A percentile compares a stretch with the other conserved stretches of the same genome.
These are phyloP conservation scores for Agaricus subrufescens DNA, from an alignment of 768 basidiomycete species.

Conservation along the genomic window DNA sequence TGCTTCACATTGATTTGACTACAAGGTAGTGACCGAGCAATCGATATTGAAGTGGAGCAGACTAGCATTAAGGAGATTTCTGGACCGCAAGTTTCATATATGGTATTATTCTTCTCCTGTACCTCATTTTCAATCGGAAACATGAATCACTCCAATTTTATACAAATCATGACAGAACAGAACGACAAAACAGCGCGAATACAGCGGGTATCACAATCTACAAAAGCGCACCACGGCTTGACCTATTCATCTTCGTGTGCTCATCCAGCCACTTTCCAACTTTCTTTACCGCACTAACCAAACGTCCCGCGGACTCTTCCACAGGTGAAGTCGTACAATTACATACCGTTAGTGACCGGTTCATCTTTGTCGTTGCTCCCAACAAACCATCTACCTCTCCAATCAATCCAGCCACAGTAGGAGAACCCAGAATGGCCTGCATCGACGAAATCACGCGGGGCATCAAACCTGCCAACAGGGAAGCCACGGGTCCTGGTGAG, in stretches of 20 bases:
- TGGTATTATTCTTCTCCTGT: not conserved
- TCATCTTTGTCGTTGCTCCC: not conserved
- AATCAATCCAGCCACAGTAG: not conserved
- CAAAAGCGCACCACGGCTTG: not conserved
- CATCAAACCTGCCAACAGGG: not conserved
- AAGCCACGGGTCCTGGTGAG: not conserved
- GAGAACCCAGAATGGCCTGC: not conserved
- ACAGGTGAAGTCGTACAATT: not conserved
- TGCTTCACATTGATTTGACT: too few species aligned
- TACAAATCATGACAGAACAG: not conserved
- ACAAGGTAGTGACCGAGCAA: too few species aligned
- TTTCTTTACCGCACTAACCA: not conserved
- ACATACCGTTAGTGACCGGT: not conserved
- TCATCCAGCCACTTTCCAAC: not conserved
- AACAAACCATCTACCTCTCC: not conserved
- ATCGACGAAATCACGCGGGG: not conserved
- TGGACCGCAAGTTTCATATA: too few species aligned
- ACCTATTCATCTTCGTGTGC: not conserved
- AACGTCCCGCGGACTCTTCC: not conserved
- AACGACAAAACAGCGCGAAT: not conserved
- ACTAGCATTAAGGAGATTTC: too few species aligned
- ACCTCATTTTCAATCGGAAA: not conserved
- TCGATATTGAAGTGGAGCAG: too few species aligned
- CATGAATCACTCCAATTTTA: too few species aligned
- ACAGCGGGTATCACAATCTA: not conserved